A percentile compares a stretch with the other conserved stretches of the same genome.
Conservation (phyloP, 2,329 filamentous ascomycete genomes). For the Fusarium armeniacum region DNA sequence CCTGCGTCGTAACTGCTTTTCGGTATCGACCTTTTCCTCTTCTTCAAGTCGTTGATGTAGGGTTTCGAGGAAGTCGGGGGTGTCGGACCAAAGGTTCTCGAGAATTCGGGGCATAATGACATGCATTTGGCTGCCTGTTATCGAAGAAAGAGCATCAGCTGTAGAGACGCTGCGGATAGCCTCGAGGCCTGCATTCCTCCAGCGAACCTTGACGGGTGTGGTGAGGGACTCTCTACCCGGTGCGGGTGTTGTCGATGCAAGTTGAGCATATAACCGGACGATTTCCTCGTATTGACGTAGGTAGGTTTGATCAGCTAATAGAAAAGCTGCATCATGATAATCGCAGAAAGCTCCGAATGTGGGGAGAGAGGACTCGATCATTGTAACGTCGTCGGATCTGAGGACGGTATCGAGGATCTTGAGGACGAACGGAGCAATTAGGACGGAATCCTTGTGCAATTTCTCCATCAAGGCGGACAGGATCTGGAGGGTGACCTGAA, state of each 20-base stretch:
- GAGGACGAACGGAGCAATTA: conserved; percentile 88
- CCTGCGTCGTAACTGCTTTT: conserved; percentile 74
- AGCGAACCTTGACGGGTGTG: conserved; percentile 82
- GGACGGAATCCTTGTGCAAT: conserved; percentile 86
- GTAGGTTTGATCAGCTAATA: conserved; percentile 89
- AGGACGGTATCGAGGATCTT: conserved; percentile 87
- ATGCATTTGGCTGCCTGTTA: conserved; percentile 81
- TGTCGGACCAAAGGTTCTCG: conserved; percentile 85
- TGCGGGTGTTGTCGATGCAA: conserved; percentile 75
- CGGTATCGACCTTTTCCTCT: conserved; percentile 77
- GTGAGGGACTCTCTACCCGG: conserved; percentile 70
- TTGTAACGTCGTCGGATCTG: conserved; percentile 86
- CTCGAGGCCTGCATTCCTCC: conserved; percentile 79
- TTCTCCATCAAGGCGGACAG: conserved; percentile 93
- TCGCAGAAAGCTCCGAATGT: conserved; percentile 91
- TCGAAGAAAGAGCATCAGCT: conserved; percentile 82
- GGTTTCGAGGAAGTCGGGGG: conserved; percentile 76
- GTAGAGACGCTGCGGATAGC: conserved; percentile 86
- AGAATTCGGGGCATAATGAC: conserved; percentile 87
- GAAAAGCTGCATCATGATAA: conserved; percentile 86
- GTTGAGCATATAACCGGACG: conserved; percentile 82
- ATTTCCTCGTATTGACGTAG: conserved; percentile 85
- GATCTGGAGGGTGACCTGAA: conserved; percentile 95
- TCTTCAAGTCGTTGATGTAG: conserved; percentile 76
- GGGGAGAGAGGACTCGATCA: conserved; percentile 90